Evolutionary conservation across 768 basidiomycete genomes (phyloP), one percentile per base, ranked within the genome.

Genomic region (Amanita jacksonii): DNA sequence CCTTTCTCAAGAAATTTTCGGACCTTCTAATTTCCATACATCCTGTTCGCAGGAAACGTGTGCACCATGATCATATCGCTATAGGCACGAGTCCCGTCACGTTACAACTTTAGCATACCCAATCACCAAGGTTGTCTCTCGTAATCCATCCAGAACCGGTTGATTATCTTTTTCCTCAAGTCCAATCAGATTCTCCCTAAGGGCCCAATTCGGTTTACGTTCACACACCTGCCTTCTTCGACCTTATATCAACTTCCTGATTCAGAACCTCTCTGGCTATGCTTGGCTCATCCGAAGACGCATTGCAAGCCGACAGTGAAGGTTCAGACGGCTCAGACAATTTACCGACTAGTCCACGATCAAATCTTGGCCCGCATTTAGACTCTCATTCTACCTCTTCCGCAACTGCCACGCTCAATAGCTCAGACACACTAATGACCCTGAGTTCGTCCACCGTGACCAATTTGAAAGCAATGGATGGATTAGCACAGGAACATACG

Each of bases 271-370:
- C 45, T 47, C 74, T 75, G 72, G 62, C 63, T 53, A 61, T 63
- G 49, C 65, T 61, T 50, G 66, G 70, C 52, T 62, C 71, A 43
- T 66, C 72, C 54, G 76, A 76, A 49, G 66, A 67, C 49, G 61
- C 75, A 30, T 54, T 74, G 20, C 70, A 71, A 52, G 59, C 70
- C 40, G 78, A 80, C 49, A 67, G 69, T 46, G 79, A 81, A 49
- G 66, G 70, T 39, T 63, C 68, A 38, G 78, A 81, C 55, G 64
- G 71, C 45, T 65, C 76, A 54, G 79, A 81, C 60, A 77, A 74
- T 64, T 76, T 77, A 20, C 72, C 76, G 51, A 68, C 68, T 58
- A 57, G 53, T 39, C 51, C 57, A 44, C 50, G 58, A 54, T 55
- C 60, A 18, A 55, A 49, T 43, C 32, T 31, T 8, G 8, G 10